Evolutionary conservation across 345 rosid genomes (phyloP).

Genomic region (Ailanthus altissimus): DNA sequence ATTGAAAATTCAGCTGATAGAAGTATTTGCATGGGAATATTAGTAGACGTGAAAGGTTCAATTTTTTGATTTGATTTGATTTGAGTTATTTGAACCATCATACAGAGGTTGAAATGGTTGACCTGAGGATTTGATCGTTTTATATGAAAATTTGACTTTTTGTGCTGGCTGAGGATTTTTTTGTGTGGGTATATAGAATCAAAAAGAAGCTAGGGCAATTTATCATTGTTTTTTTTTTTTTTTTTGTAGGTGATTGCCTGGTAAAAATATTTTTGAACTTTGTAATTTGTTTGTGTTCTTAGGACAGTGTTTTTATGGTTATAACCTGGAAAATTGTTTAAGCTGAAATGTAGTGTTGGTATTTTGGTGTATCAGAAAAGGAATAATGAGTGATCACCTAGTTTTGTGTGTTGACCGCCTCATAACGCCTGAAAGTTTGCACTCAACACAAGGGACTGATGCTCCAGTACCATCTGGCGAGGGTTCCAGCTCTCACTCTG

Average conservation of each 20-base stretch:
- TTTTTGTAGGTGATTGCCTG: not conserved
- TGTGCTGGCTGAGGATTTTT: not conserved
- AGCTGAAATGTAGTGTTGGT: slow-evolving; percentile 3
- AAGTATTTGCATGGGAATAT: not conserved
- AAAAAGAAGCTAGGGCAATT: not conserved
- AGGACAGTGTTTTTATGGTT: slow-evolving; percentile 22
- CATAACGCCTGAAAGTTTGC: slow-evolving; percentile 42
- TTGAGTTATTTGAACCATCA: not conserved
- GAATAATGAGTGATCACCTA: slow-evolving; percentile 73
- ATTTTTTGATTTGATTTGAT: not conserved
- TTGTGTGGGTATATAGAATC: not conserved
- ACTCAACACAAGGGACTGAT: slow-evolving; percentile 30
- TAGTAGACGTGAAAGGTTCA: not conserved
- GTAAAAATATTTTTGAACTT: not conserved
- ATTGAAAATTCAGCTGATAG: not conserved
- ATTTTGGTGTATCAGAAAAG: slow-evolving; percentile 14
- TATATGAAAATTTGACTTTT: not conserved
- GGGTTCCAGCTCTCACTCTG: slow-evolving; percentile 35
- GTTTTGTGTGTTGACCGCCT: slow-evolving; percentile 69
- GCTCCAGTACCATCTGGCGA: slow-evolving; percentile 40
- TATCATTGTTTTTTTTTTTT: too few species aligned
- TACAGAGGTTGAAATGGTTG: slow-evolving; percentile 16
- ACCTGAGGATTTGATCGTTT: slow-evolving; percentile 1
- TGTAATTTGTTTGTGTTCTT: not conserved
- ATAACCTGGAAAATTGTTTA: not conserved